Conservation (phyloP, 805 yeast genomes). For the Cyberlindnera mycetangii region DNA sequence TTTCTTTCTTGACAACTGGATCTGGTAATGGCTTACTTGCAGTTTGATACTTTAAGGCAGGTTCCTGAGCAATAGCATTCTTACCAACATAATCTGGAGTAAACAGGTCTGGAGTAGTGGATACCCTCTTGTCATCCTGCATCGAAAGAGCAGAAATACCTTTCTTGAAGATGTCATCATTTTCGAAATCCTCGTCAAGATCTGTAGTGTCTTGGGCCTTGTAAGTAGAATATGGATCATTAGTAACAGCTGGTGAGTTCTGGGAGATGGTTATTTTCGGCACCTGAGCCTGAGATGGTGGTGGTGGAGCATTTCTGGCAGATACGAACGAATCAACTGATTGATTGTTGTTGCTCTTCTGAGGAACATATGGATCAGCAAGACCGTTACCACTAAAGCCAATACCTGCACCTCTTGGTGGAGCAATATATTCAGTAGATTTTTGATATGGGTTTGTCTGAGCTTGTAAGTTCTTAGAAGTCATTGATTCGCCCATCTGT, state of each 20-base stretch:
- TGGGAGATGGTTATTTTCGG: neutral
- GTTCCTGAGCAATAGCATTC: slow-evolving; percentile 12
- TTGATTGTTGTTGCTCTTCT: neutral
- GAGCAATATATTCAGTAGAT: slow-evolving; percentile 2
- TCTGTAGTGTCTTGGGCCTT: slow-evolving; percentile 9
- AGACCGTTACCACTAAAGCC: slow-evolving; percentile 14
- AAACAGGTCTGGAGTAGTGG: slow-evolving; percentile 20
- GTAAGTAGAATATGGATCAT: slow-evolving; percentile 14
- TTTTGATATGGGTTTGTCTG: slow-evolving; percentile 2
- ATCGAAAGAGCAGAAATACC: slow-evolving; percentile 23
- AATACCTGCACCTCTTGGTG: slow-evolving; percentile 16
- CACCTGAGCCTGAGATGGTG: neutral
- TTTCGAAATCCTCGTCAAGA: slow-evolving; percentile 28
- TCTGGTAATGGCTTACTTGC: slow-evolving; percentile 16
- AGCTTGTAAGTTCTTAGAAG: neutral
- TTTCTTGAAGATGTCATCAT: slow-evolving; percentile 27
- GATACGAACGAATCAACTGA: slow-evolving; percentile 7
- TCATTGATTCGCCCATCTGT: slow-evolving; percentile 8
- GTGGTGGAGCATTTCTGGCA: neutral
- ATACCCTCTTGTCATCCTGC: slow-evolving; percentile 3
- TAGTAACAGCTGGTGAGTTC: slow-evolving; percentile 5
- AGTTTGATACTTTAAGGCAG: slow-evolving; percentile 15
- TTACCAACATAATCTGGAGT: slow-evolving; percentile 27
- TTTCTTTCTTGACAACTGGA: slow-evolving; percentile 16
- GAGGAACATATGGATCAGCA: slow-evolving; percentile 16